A percentile compares a stretch with the other conserved stretches of the same genome.
These are phyloP conservation scores for Murraya koenigii DNA, from an alignment of 345 rosid genomes.

Conservation along the genomic window DNA sequence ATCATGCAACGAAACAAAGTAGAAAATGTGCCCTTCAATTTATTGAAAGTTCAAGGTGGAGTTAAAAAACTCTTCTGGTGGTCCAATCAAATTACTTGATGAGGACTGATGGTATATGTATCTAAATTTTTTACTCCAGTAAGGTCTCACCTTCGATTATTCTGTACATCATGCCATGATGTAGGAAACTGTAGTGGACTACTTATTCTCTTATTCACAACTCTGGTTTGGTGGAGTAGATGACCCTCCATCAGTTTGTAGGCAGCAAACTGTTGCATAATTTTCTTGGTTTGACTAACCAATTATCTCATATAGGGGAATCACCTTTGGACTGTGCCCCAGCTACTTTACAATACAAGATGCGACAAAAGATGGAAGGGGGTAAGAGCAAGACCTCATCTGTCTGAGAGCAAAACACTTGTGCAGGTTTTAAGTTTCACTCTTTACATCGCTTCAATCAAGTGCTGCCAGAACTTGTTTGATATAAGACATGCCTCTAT, in stretches of 20 bases:
- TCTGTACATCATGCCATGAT: neutral
- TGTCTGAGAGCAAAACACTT: slow-evolving; percentile 1
- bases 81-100: neutral
- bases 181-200: neutral
- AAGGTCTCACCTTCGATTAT: neutral
- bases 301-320: slow-evolving; percentile 53
- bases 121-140: neutral
- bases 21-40: neutral
- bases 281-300: neutral
- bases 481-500: slow-evolving; percentile 1
- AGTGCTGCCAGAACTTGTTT: slow-evolving; percentile 12
- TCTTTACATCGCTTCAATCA: neutral
- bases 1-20: neutral
- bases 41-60: neutral
- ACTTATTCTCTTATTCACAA: neutral
- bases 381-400: slow-evolving; percentile 4
- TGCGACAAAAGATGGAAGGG: slow-evolving; percentile 62
- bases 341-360: slow-evolving; percentile 78
- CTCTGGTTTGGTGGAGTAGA: neutral
- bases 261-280: neutral
- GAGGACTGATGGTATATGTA: neutral
- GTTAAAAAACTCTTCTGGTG: neutral
- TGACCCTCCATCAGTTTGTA: neutral
- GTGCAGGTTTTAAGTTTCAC: slow-evolving; percentile 14
- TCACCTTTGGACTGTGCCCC: slow-evolving; percentile 92